A percentile compares a stretch with the other conserved stretches of the same genome.
Evolutionary conservation across 345 rosid species (phyloP).

Genomic region (Lepidium sativum): DNA sequence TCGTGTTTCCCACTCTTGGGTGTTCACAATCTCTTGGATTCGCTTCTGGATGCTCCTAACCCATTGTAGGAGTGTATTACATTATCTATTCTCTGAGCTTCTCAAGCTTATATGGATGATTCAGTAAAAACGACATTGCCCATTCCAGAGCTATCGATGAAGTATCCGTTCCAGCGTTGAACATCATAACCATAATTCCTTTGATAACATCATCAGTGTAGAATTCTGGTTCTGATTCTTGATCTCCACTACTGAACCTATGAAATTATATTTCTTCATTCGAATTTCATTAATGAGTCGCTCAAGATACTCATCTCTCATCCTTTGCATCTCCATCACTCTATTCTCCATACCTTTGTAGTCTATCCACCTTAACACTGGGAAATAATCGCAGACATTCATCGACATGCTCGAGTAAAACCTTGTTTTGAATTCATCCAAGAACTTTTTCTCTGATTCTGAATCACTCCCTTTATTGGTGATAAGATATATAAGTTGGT

Average conservation of each 20-base stretch:
- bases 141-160: slow-evolving; percentile 40
- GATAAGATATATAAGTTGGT: no score
- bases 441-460: slow-evolving; percentile 29
- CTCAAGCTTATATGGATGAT: slow-evolving; percentile 39
- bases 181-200: slow-evolving; percentile 35
- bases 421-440: slow-evolving; percentile 33
- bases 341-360: slow-evolving; percentile 43
- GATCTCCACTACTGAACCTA: slow-evolving; percentile 32
- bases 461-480: slow-evolving; percentile 13
- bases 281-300: slow-evolving; percentile 32
- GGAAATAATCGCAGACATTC: slow-evolving; percentile 39
- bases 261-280: slow-evolving; percentile 12
- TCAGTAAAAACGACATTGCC: slow-evolving; percentile 50
- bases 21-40: no score
- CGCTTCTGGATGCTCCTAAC: no score
- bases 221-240: slow-evolving; percentile 44
- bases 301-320: slow-evolving; percentile 37
- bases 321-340: slow-evolving; percentile 28
- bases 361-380: slow-evolving; percentile 39
- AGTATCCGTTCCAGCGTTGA: slow-evolving; percentile 51
- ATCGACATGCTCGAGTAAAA: slow-evolving; percentile 32
- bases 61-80: no score
- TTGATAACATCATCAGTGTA: slow-evolving; percentile 42
- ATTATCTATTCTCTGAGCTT: slow-evolving; percentile 44
- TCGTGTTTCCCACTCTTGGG: no score